These are phyloP conservation scores for Umbelopsis ramanniana DNA, from an alignment of 192 early-diverging fungal genomes.

Conservation along the genomic window DNA sequence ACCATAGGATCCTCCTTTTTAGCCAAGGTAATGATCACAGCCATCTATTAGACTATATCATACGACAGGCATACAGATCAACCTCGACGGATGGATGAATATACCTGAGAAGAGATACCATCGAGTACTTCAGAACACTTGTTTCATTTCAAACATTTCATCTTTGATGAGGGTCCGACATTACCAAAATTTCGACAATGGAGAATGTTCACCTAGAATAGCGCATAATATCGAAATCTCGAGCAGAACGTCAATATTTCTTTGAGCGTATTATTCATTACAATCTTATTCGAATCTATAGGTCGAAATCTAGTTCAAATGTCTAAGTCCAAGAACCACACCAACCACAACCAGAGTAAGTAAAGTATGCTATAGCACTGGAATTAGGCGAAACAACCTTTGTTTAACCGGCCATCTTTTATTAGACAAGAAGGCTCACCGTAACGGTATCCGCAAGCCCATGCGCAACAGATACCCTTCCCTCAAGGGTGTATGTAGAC, in stretches of 20 bases:
- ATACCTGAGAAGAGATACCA: background rate
- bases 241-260: background rate
- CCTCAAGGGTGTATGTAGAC: conserved; percentile 83
- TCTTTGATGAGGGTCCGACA: background rate
- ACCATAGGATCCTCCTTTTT: conserved; percentile 1
- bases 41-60: background rate
- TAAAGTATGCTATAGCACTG: background rate
- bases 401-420: background rate
- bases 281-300: background rate
- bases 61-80: background rate
- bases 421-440: conserved; percentile 96
- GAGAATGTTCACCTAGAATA: background rate
- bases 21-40: conserved; percentile 4
- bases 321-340: conserved; percentile 96
- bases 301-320: conserved; percentile 40
- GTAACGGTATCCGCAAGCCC: conserved; percentile 99
- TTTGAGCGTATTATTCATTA: background rate
- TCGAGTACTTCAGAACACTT: background rate
- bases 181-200: background rate
- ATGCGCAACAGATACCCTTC: conserved; percentile 88
- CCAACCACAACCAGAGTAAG: conserved; percentile 98
- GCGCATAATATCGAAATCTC: background rate
- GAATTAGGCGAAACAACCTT: background rate
- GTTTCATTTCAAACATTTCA: background rate
- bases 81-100: conserved; percentile 6